Evolutionary conservation across 2,329 filamentous ascomycete species (phyloP).

Genomic region (Rhinocladiella mackenziei): DNA sequence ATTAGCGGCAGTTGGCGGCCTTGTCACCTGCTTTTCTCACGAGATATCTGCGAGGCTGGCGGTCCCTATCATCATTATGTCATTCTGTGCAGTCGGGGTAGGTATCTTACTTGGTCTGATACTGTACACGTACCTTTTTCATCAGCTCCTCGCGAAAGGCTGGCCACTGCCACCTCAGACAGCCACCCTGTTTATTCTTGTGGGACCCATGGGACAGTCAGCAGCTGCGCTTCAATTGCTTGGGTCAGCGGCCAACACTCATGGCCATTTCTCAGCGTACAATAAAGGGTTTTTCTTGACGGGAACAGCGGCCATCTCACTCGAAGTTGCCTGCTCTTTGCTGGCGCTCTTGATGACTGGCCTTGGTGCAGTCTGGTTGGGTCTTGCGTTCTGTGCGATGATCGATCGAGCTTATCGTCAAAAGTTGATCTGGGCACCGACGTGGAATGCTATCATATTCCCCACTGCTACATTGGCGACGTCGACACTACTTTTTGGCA

Average conservation of each 20-base stretch:
- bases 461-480: slow-evolving; percentile 24
- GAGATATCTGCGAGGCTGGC: slow-evolving; percentile 33
- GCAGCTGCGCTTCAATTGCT: slow-evolving; percentile 38
- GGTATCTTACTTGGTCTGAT: slow-evolving; percentile 33
- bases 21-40: slow-evolving; percentile 12
- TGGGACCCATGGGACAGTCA: slow-evolving; percentile 39
- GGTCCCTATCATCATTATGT: slow-evolving; percentile 39
- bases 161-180: slow-evolving; percentile 29
- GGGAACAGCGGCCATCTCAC: slow-evolving; percentile 31
- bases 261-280: slow-evolving; percentile 35
- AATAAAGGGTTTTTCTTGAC: slow-evolving; percentile 36
- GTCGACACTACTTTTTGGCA: slow-evolving; percentile 35
- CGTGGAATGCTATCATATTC: slow-evolving; percentile 27
- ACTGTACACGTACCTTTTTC: slow-evolving; percentile 33
- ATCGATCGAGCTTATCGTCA: slow-evolving; percentile 11
- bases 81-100: slow-evolving; percentile 40
- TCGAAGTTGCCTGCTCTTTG: slow-evolving; percentile 38
- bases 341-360: slow-evolving; percentile 40
- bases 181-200: slow-evolving; percentile 39
- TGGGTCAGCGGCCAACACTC: slow-evolving; percentile 33
- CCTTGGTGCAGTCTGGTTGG: slow-evolving; percentile 42
- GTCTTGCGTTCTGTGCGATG: slow-evolving; percentile 35
- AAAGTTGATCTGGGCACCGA: slow-evolving; percentile 21
- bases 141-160: slow-evolving; percentile 22
- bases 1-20: slow-evolving; percentile 20